phyloP scores from a whole-genome alignment of 1,139 yeast species.

The Nadsonia starkeyi-henricii region DNA sequence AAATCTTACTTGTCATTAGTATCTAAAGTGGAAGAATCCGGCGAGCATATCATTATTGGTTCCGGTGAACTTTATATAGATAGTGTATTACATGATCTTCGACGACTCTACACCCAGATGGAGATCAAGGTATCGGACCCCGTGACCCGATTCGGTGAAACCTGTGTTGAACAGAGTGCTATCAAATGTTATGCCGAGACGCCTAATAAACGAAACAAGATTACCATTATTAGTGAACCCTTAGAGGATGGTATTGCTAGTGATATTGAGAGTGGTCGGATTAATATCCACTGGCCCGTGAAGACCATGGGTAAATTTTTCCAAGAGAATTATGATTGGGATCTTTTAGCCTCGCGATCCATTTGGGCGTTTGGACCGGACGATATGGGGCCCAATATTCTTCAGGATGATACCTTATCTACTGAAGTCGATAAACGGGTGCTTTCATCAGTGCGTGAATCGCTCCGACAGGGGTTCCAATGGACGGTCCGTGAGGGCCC shows the following conservation, averaged over 20 bases:
- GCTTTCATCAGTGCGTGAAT: constrained; percentile 36
- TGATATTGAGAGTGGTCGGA: constrained; percentile 43
- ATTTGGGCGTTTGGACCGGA: constrained; percentile 71
- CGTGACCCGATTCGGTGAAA: constrained; percentile 65
- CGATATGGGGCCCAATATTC: constrained; percentile 40
- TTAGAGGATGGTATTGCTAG: constrained; percentile 38
- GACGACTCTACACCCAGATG: constrained; percentile 46
- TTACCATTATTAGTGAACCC: constrained; percentile 74
- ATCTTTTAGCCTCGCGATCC: constrained; percentile 67
- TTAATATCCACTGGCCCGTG: constrained; percentile 28
- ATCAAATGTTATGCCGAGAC: constrained; percentile 51
- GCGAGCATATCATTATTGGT: constrained; percentile 70
- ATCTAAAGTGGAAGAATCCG: constrained; percentile 71
- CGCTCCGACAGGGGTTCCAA: constrained; percentile 61
- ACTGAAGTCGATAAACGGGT: constrained; percentile 48
- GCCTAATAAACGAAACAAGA: constrained; percentile 37
- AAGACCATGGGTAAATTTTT: constrained; percentile 38
- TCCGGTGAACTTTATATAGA: constrained; percentile 86
- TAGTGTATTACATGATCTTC: constrained; percentile 63
- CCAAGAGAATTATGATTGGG: constrained; percentile 58
- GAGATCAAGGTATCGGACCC: constrained; percentile 81
- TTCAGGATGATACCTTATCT: constrained; percentile 67
- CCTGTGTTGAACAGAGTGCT: constrained; percentile 53
- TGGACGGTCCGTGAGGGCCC: constrained; percentile 89
- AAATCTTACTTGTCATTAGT: constrained; percentile 53